These are phyloP conservation scores for Cyclotella choctawhatcheeana DNA, from an alignment of 108 stramenopile species.

Conservation along the genomic window DNA sequence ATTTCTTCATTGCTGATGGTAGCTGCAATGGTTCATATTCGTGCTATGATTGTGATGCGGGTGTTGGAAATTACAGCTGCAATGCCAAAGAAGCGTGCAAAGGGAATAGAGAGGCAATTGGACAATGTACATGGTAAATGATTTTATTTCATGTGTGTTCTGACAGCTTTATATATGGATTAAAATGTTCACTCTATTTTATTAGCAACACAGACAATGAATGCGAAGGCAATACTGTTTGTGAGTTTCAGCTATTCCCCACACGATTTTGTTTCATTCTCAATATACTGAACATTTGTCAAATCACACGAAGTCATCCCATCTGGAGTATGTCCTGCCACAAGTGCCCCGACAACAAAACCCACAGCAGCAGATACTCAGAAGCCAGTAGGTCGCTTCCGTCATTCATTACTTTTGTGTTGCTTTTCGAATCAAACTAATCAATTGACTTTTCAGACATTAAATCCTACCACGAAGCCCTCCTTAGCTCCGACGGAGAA, in stretches of 20 bases:
- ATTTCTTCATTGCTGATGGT: not conserved
- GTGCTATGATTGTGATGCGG: not conserved
- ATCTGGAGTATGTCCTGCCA: too few relatives aligned
- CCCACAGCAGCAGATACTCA: too few relatives aligned
- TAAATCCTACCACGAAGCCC: too few relatives aligned
- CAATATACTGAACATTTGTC: not conserved
- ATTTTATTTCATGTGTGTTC: not conserved
- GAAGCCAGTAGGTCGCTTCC: too few relatives aligned
- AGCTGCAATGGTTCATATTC: not conserved
- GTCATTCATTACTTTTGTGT: too few relatives aligned
- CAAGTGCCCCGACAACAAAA: too few relatives aligned
- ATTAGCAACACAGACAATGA: not conserved
- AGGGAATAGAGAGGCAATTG: not conserved
- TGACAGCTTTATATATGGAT: not conserved
- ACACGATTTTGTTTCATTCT: not conserved
- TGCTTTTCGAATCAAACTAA: too few relatives aligned
- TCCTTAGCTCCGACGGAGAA: too few relatives aligned
- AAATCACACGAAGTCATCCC: too few relatives aligned
- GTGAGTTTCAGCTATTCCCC: not conserved
- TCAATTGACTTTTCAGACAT: too few relatives aligned
- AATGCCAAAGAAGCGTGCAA: not conserved
- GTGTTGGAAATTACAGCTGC: not conserved
- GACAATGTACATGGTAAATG: conserved; percentile 1
- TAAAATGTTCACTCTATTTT: not conserved
- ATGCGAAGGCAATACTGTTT: not conserved